A percentile compares a stretch with the other conserved stretches of the same genome.
Conservation (phyloP, 352 stramenopile genomes). For the Globisporangium middletonii region DNA sequence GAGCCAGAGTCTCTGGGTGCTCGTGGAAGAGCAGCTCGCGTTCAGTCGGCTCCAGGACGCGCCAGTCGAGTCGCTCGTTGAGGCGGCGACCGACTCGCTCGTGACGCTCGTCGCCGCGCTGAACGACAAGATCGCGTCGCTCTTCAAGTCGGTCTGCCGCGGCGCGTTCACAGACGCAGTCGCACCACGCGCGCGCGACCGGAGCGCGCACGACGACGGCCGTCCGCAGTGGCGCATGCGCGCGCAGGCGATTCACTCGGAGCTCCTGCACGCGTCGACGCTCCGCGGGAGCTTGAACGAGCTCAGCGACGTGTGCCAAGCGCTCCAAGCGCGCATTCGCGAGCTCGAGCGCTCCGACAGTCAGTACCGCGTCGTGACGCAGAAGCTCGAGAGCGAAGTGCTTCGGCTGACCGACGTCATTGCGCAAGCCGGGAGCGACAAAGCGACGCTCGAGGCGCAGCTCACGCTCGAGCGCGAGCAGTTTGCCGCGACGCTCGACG, state of each 20-base stretch:
- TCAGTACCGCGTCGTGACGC: constrained; percentile 68
- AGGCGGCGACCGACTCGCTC: constrained; percentile 41
- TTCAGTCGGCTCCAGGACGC: constrained; percentile 10
- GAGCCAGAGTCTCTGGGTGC: constrained; percentile 30
- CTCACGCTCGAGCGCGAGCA: constrained; percentile 67
- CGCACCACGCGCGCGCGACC: constrained; percentile 29
- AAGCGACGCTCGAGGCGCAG: constrained; percentile 44
- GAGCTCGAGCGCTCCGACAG: constrained; percentile 72
- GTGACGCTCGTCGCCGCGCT: constrained; percentile 37
- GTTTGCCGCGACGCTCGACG: constrained; percentile 63
- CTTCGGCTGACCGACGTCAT: constrained; percentile 45
- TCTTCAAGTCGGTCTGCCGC: constrained; percentile 76
- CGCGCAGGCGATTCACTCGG: constrained; percentile 64
- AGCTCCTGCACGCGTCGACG: constrained; percentile 55
- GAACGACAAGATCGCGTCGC: constrained; percentile 52
- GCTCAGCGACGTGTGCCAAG: constrained; percentile 59
- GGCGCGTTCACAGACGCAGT: constrained; percentile 74
- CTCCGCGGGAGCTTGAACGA: constrained; percentile 56
- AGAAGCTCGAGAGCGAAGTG: constrained; percentile 75
- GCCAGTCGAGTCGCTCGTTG: constrained; percentile 26
- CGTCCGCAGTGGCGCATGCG: constrained; percentile 68
- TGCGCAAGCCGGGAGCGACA: constrained; percentile 27
- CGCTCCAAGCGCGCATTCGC: constrained; percentile 56
- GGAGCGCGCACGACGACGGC: constrained; percentile 20
- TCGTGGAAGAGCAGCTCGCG: constrained; percentile 39